Conservation (phyloP, 805 yeast genomes). For the Saturnispora serradocipensis region DNA sequence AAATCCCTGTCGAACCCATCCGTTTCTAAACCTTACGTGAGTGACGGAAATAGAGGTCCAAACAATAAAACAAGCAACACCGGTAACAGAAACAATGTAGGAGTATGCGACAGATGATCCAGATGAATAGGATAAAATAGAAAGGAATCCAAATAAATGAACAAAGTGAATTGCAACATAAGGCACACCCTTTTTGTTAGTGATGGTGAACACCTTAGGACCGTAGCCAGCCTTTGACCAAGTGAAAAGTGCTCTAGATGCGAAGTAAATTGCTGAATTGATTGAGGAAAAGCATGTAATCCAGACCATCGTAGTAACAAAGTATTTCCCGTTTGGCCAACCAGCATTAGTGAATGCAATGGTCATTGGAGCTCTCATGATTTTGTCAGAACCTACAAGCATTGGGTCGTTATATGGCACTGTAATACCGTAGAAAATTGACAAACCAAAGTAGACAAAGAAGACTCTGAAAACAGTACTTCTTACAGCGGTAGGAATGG, state of each 20-base stretch:
- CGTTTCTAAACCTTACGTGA: slow-evolving; percentile 48
- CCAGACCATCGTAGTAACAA: slow-evolving; percentile 53
- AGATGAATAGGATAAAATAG: slow-evolving; percentile 47
- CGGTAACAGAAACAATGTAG: slow-evolving; percentile 54
- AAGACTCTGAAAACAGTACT: slow-evolving; percentile 51
- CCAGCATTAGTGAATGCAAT: slow-evolving; percentile 42
- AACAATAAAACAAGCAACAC: slow-evolving; percentile 59
- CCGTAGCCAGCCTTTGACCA: slow-evolving; percentile 50
- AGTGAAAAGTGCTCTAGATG: slow-evolving; percentile 56
- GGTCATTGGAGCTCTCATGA: slow-evolving; percentile 41
- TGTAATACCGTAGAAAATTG: slow-evolving; percentile 49
- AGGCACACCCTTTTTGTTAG: slow-evolving; percentile 56
- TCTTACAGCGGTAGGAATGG: slow-evolving; percentile 50
- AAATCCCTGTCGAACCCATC: slow-evolving; percentile 36
- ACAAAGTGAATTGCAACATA: slow-evolving; percentile 46
- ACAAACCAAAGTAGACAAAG: slow-evolving; percentile 41
- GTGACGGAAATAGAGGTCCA: slow-evolving; percentile 54
- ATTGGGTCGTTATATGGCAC: slow-evolving; percentile 48
- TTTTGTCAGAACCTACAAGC: slow-evolving; percentile 29
- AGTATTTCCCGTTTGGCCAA: slow-evolving; percentile 42
- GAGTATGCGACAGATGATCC: slow-evolving; percentile 53
- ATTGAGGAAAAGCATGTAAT: slow-evolving; percentile 60
- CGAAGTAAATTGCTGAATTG: slow-evolving; percentile 60
- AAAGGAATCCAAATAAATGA: slow-evolving; percentile 45
- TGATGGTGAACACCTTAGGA: slow-evolving; percentile 37